Base-by-base conservation (phyloP, 306 rosid species). In the Arachis stenosperma region DNA sequence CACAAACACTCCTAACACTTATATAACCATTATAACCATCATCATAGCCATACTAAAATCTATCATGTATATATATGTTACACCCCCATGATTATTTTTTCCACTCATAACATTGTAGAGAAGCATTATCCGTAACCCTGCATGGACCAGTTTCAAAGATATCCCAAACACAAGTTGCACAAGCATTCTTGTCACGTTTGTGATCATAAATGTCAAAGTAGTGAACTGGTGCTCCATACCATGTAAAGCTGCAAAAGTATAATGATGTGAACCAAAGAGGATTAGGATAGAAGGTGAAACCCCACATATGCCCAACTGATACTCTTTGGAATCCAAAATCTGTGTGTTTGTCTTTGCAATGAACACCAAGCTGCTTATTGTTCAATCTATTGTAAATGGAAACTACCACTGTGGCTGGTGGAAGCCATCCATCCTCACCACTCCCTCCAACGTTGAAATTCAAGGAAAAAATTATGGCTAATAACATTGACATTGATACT, bases 181-280 rank as follows among this genome's bases (percentile, higher is more conserved):
- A 6, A 0, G 2, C 0, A 22, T 6, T 3, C 3, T 36, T 27
- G 17, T 69, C 74, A 12, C 74, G 74, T 1, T 3, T 5, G 9
- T 69, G 17, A 39, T 14, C 2, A 69, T 69, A 69, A 39, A 69
- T 69, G 5, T 53, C 74, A 53, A 69, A 69, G 3, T 36, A 2
- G 4, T 53, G 62, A n/a, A 3, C 7, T 15, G 37, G 37, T 2
- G 7, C 74, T 3, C 7, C 3, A 9, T 0, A 14, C 74, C 74
- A 69, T 14, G 6, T 2, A 53, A 69, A 69, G 6, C 36, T 8
- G 54, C 74, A 69, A 69, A 52, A 52, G 6, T 52, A 68, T 41
- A 68, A 52, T 0, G 8, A 9, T 8, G 8, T 42, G 3, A 0
- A 0, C 3, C 27, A 1, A 5, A 65, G 11, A 5, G 12, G 4